Evolutionary conservation across 1,284 basidiomycete genomes (phyloP).

Genomic region (Ustilago bromivora): DNA sequence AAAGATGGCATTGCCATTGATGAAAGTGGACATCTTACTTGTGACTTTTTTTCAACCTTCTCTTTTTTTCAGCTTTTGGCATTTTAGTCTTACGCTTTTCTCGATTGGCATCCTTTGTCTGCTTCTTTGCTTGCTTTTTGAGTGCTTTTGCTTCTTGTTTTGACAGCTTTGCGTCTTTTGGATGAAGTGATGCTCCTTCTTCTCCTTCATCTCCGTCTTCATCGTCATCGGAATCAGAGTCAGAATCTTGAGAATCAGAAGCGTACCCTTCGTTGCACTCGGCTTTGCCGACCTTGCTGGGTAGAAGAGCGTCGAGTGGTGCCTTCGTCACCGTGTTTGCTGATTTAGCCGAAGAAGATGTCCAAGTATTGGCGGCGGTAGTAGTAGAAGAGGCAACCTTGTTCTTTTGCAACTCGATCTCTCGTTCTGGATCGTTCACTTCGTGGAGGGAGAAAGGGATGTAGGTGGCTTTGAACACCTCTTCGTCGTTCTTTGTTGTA

Average conservation of each 20-base stretch:
- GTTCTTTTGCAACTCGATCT: slow-evolving; percentile 48
- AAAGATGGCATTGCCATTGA: neutral
- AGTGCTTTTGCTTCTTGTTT: slow-evolving; percentile 42
- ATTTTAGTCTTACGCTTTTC: slow-evolving; percentile 67
- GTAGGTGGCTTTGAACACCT: slow-evolving; percentile 65
- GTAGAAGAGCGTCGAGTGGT: slow-evolving; percentile 10
- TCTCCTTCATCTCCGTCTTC: slow-evolving; percentile 13
- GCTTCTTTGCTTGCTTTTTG: slow-evolving; percentile 59
- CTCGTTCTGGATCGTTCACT: slow-evolving; percentile 65
- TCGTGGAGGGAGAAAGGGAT: slow-evolving; percentile 68
- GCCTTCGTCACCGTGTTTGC: neutral
- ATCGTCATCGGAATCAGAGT: slow-evolving; percentile 12
- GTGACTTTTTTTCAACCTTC: slow-evolving; percentile 61
- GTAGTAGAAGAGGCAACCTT: neutral
- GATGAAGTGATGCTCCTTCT: slow-evolving; percentile 11
- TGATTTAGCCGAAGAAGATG: too few relatives aligned
- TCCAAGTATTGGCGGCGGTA: neutral
- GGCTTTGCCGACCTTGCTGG: neutral
- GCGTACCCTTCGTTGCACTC: slow-evolving; percentile 2
- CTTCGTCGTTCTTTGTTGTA: slow-evolving; percentile 39
- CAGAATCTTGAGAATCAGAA: slow-evolving; percentile 8
- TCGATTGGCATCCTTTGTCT: slow-evolving; percentile 58
- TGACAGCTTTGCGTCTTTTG: slow-evolving; percentile 40
- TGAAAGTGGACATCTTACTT: slow-evolving; percentile 27
- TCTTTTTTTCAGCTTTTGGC: slow-evolving; percentile 66